Base-by-base conservation (phyloP, 495 filamentous ascomycete genomes). In the Trichoderma reesei region DNA sequence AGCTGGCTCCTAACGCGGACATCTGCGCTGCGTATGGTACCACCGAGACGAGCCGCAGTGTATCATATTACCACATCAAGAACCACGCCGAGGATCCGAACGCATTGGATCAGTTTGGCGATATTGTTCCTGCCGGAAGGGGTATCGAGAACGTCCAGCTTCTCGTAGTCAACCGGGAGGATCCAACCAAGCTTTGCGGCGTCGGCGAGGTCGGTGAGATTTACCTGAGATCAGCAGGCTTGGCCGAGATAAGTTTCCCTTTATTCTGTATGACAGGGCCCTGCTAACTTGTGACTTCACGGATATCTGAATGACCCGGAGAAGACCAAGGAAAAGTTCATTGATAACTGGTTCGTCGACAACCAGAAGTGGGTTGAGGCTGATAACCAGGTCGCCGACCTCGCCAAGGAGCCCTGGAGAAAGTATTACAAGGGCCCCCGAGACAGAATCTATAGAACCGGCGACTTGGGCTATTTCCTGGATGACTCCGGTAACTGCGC, bases 71-170 rank as follows among this genome's bases (percentile, higher is more conserved):
- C 72, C 87, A 94, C 69, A 85, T 97, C 26, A 90, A 89, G 0
- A 88, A 88, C 67, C 78, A 83, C 34, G 83, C 79, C 7, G 76
- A 82, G 46, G 83, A 93, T 66, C 84, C 88, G 5, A 76, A 82
- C 13, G 89, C 82, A 68, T 77, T 96, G 26, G 86, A 91, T 48
- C 79, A 76, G 26, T 82, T 94, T 73, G 83, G 82, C 68, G 89
- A 98, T 66, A 84, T 89, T 16, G 89, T 98, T 37, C 90, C 93
- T 0, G 92, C 87, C 37, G 94, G 94, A 37, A 85, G 82, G 70
- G 94, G 94, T 18, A 98, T 98, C 90, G 74, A 90, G 65, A 86
- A 97, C 69, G 94, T 98, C 5, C 94, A 98, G 71, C 81, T 98
- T 46, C 78, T 98, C 1, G 90, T 98, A 33, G 91, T 98, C 26